Base-by-base conservation (phyloP, 169 alveolate genomes). In the Toxoplasma gondii region DNA sequence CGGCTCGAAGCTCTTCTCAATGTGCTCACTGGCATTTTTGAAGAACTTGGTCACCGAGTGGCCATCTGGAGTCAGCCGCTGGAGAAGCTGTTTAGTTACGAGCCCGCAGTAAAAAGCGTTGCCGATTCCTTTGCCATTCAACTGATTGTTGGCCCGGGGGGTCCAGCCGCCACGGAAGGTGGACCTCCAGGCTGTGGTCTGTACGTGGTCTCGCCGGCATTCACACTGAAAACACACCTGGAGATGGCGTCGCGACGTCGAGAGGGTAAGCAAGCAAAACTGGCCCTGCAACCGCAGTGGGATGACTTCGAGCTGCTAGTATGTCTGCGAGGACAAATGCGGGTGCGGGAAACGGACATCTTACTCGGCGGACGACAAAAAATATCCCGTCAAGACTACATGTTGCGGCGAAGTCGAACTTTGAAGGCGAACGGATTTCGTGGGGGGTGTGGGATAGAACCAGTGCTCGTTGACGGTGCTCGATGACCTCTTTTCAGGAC, bases 1-100 rank as follows among this genome's bases (percentile, higher is more conserved):
- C 69, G 90, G n/a, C 90, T 82, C 39, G 69, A 45, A 9, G 90
- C 90, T 27, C 41, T 43, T 34, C 90, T 82, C 58, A 39, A 44
- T 41, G 22, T 82, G 43, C 12, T 82, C 41, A 45, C 24, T 12
- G 27, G 41, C 9, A 38, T 82, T 16, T 82, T 82, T n/a, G 90
- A 82, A 49, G 36, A 43, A 36, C 54, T 82, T 0, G 90, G 90
- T 31, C 90, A 44, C 69, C 54, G 90, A 10, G 90, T 82, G 41
- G 90, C 39, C 27, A 82, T 82, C 36, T 82, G 90, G 90, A 82
- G 90, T 24, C 90, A 82, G 67, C 90, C 90, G 67, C 67, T 43
- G 49, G 29, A 39, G 24, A 36, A 82, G 10, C 69, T 82, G 70
- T 82, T 82, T 27, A 82, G 69, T 10, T 43, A 17, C 90, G 90